Percentiles rank a stretch among this genome's conserved stretches.
Conservation (phyloP, 2,329 filamentous ascomycete species). For the Aspergillus aculeatinus region DNA sequence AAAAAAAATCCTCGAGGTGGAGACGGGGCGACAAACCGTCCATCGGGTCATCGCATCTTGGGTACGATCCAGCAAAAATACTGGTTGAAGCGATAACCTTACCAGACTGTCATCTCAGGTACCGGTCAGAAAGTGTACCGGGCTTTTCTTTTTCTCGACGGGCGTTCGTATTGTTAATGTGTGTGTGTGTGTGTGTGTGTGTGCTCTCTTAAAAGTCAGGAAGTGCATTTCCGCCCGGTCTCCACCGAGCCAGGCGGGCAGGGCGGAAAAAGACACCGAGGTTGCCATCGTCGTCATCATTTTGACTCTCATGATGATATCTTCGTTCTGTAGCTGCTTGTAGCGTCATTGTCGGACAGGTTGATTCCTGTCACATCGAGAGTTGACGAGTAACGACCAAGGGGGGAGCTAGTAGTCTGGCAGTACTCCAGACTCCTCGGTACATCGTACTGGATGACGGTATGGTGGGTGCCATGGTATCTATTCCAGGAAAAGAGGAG, state of each 20-base stretch:
- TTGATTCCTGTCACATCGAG: neutral
- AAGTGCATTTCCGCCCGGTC: conserved; percentile 8
- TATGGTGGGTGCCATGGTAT: neutral
- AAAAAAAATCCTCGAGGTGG: neutral
- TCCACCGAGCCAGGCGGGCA: conserved; percentile 7
- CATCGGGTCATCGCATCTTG: conserved; percentile 2
- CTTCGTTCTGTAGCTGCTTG: neutral
- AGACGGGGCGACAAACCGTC: neutral
- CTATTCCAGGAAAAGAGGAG: neutral
- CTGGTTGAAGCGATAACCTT: conserved; percentile 2
- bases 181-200: neutral
- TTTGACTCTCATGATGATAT: too few species aligned
- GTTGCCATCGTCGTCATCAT: neutral
- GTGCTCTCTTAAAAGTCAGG: neutral
- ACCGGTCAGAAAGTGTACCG: neutral
- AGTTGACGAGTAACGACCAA: neutral
- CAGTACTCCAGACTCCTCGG: neutral
- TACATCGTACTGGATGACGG: neutral
- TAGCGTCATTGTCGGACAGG: neutral
- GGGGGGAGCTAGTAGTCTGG: neutral
- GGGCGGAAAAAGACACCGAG: neutral
- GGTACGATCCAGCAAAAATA: neutral
- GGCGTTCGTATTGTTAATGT: neutral
- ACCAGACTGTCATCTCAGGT: conserved; percentile 3
- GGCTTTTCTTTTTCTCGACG: neutral